Evolutionary conservation across 257 asterid species (phyloP).

Genomic region (Nicotiana paniculata): DNA sequence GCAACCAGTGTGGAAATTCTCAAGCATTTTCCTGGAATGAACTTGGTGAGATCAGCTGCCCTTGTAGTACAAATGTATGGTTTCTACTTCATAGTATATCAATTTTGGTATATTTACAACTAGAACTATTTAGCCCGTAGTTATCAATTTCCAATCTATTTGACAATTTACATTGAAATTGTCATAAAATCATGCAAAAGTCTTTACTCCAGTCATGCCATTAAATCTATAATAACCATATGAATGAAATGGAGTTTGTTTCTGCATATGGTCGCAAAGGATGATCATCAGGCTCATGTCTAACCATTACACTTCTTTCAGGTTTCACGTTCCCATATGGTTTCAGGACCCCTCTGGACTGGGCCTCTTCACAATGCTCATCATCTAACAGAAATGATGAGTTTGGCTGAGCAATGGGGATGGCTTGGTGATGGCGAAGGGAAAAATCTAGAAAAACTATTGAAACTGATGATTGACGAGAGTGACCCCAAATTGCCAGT

Average conservation of each 20-base stretch:
- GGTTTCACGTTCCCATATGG: constrained; percentile 62
- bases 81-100: neutral
- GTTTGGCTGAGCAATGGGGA: constrained; percentile 79
- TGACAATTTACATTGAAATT: neutral
- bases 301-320: constrained; percentile 18
- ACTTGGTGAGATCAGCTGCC: constrained; percentile 60
- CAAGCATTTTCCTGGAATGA: constrained; percentile 54
- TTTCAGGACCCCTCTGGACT: constrained; percentile 95
- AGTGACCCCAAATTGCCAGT: constrained; percentile 79
- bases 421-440: constrained; percentile 64
- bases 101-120: neutral
- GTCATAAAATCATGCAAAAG: neutral
- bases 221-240: neutral
- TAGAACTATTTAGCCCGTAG: neutral
- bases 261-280: neutral
- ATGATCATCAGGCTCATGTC: neutral
- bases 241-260: neutral
- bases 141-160: neutral
- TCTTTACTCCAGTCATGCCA: neutral
- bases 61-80: constrained; percentile 55
- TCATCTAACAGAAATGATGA: constrained; percentile 49
- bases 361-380: constrained; percentile 77
- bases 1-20: constrained; percentile 69
- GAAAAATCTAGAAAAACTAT: constrained; percentile 47
- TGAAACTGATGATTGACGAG: constrained; percentile 68